phyloP scores from a whole-genome alignment of 306 rosid species.

The Pyrus bretschneideri region DNA sequence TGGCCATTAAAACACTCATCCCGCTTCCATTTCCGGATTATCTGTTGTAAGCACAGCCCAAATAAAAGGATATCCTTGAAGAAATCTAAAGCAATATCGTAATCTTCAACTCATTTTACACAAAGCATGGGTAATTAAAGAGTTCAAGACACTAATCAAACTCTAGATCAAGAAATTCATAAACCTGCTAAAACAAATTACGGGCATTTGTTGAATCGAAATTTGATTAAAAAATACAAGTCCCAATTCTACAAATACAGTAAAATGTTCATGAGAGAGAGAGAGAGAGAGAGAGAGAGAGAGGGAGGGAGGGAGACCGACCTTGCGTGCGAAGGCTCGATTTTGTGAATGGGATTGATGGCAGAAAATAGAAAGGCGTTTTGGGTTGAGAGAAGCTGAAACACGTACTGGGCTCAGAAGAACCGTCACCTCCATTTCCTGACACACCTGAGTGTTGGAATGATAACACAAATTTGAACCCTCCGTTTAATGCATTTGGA shows the following conservation, averaged over 20 bases:
- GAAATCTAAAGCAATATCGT: background rate
- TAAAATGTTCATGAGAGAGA: background rate
- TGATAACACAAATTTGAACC: too few species aligned
- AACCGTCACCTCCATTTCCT: too few species aligned
- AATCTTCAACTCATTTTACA: too few species aligned
- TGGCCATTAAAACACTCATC: slow-evolving; percentile 11
- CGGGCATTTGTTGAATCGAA: background rate
- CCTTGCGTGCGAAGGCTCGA: slow-evolving; percentile 29
- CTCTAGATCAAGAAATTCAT: background rate
- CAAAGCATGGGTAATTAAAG: too few species aligned
- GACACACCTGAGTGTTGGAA: too few species aligned
- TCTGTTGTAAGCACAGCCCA: slow-evolving; percentile 30
- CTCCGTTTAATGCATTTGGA: too few species aligned
- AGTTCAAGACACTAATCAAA: background rate
- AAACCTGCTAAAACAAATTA: background rate
- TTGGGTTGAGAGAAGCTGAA: background rate
- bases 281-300: background rate
- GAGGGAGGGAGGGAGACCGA: background rate
- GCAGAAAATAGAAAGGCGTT: background rate
- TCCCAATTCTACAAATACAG: background rate
- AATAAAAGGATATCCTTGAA: background rate
- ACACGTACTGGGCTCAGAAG: background rate
- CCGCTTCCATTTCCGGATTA: slow-evolving; percentile 25
- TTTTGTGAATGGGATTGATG: slow-evolving; percentile 4
- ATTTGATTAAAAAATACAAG: background rate